Percentiles rank a stretch among this genome's conserved stretches.
Evolutionary conservation across 192 early-diverging fungal genomes (phyloP).

Genomic region (Pilobolus umbonatus): DNA sequence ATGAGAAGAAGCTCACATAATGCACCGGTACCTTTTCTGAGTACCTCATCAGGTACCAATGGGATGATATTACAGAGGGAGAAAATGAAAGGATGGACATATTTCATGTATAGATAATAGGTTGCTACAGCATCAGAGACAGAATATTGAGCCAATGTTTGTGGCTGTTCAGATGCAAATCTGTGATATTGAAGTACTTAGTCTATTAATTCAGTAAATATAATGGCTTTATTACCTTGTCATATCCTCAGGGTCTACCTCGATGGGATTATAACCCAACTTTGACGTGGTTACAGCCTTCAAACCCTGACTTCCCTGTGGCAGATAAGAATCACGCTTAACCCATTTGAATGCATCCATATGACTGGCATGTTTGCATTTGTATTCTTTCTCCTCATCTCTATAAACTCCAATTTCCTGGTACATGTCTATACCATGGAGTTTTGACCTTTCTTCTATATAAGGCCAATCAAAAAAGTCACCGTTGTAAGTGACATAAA

Average conservation of each 20-base stretch:
- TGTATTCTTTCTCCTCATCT: slow-evolving; percentile 82
- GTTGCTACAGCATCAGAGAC: slow-evolving; percentile 99
- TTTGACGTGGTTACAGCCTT: slow-evolving; percentile 97
- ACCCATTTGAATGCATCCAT: slow-evolving; percentile 99
- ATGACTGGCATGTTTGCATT: slow-evolving; percentile 79
- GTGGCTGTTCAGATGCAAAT: slow-evolving; percentile 87
- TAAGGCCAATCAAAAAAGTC: slow-evolving; percentile 99
- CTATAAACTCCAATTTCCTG: slow-evolving; percentile 85
- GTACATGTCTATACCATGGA: slow-evolving; percentile 83
- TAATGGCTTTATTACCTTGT: slow-evolving; percentile 51
- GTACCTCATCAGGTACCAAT: slow-evolving; percentile 92
- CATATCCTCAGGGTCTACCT: slow-evolving; percentile 99
- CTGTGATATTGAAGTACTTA: slow-evolving; percentile 29
- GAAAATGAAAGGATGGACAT: slow-evolving; percentile 98
- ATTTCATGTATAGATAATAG: slow-evolving; percentile 99
- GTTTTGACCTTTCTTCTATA: slow-evolving; percentile 76
- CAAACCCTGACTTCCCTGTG: slow-evolving; percentile 93
- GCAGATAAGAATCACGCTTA: slow-evolving; percentile 95
- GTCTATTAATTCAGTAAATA: slow-evolving; percentile 1
- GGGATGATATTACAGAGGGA: slow-evolving; percentile 99
- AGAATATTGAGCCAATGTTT: slow-evolving; percentile 93
- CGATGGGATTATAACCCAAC: slow-evolving; percentile 95
- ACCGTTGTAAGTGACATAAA: slow-evolving; percentile 98
- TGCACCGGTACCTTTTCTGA: slow-evolving; percentile 94
- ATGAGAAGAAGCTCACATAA: slow-evolving; percentile 94